Base-by-base conservation (phyloP, 768 basidiomycete genomes). In the Trametopsis cervina region DNA sequence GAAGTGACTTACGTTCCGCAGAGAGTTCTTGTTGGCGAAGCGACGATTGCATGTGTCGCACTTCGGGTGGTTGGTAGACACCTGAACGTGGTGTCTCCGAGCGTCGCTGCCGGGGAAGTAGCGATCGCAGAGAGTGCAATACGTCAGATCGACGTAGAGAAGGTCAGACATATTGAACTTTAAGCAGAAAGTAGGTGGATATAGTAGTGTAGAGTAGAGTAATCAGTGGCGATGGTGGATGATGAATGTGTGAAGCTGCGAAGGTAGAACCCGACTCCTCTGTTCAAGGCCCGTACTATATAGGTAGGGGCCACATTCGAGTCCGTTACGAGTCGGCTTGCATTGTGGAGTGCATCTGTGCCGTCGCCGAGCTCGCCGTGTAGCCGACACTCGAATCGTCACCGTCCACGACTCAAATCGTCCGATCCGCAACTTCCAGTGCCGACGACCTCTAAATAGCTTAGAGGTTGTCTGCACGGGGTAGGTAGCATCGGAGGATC, bases 71-170 rank as follows among this genome's bases (percentile, higher is more conserved):
- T 59, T 59, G 18, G 37, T 44, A 3, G 66, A 57, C 38, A 49
- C 41, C 41, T 60, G 53, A 20, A 68, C 52, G 29, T 68, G 67
- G 21, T 49, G 47, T 5, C 60, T 55, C 15, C 66, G 63, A 17
- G 63, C 57, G 2, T 57, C 56, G 4, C 51, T 40, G 24, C 50
- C 51, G 39, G 58, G 56, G 54, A 66, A 66, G 51, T 68, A 66
- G 26, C 47, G 45, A 47, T 68, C 66, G 54, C 67, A 68, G 21
- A 66, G 54, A 25, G 64, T 58, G 57, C 67, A 68, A 57, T 68
- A 66, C 26, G 48, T 47, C 41, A 52, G 27, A 40, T 57, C 56
- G 36, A 46, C 42, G 42, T 42, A 49, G 44, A 43, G 40, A 10
- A 54, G 26, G 26, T 51, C 47, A 36, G 46, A 39, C 38, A 47